Evolutionary conservation across 768 basidiomycete genomes (phyloP), one percentile per base, ranked within the genome.

Genomic region (Lanmaoa pseudosensibilis): DNA sequence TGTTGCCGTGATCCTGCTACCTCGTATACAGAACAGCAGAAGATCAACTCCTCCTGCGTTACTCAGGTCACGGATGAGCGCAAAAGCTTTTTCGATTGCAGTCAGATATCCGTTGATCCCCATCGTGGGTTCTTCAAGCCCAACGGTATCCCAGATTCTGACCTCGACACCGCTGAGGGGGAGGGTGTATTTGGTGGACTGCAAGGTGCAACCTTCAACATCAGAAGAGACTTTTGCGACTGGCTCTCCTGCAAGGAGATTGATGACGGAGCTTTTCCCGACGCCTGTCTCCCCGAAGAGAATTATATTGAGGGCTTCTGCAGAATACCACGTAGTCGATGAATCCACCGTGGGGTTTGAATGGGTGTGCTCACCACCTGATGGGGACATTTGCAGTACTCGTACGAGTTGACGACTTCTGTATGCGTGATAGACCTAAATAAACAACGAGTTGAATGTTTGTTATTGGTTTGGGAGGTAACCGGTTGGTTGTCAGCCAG

Each of bases 191-290:
- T 54, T 54, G 4, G 55, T 64, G 44, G 61, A 69, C 18, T 69
- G 50, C 25, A 78, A 61, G 8, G 76, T 77, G 46, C 73, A 71
- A 16, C 71, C 69, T 19, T 63, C 61, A 8, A 65, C 70, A 27
- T 68, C 69, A 19, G 66, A 69, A 9, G 75, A 77, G 18, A 70
- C 64, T 11, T 46, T 49, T 1, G 76, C 77, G 16, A 64, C 36
- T 1, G 64, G 53, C 2, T 53, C 16, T 30, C 67, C 71, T 25
- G 66, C 65, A n/a, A 80, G 57, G 64, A 80, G 70, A 62, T 80
- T 80, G 55, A 80, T 66, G 40, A 78, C 66, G 18, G 76, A 77
- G 50, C 79, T 80, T 54, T 80, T 80, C 15, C 75, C 74, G 50
- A 73, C 70, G 2, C 70, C 70, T 2, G 61, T 62, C 55, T 71